A percentile compares a stretch with the other conserved stretches of the same genome.
Evolutionary conservation across 495 filamentous ascomycete species (phyloP).

Genomic region (Letharia lupina): DNA sequence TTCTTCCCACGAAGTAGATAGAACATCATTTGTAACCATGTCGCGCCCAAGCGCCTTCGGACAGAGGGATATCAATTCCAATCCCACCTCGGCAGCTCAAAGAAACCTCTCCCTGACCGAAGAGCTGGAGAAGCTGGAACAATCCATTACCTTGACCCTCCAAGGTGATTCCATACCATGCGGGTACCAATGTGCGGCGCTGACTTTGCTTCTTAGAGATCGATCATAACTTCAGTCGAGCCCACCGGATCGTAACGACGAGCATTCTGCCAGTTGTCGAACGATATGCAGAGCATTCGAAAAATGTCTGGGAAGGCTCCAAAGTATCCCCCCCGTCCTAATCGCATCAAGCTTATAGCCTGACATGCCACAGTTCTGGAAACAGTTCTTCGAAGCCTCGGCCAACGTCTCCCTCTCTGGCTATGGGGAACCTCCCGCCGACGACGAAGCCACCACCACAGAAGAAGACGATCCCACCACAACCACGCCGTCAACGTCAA

Average conservation of each 20-base stretch:
- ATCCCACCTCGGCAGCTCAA: constrained; percentile 33
- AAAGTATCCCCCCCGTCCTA: constrained; percentile 48
- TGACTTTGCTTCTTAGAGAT: constrained; percentile 59
- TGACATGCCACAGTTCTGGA: constrained; percentile 68
- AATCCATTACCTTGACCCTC: constrained; percentile 90
- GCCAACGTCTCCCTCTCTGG: constrained; percentile 96
- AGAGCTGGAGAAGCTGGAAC: constrained; percentile 92
- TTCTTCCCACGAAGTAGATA: background rate
- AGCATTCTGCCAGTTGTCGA: constrained; percentile 93
- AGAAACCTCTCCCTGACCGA: constrained; percentile 78
- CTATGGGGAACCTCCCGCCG: constrained; percentile 65
- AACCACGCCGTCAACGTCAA: constrained; percentile 39
- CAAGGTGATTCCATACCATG: constrained; percentile 53
- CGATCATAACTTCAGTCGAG: constrained; percentile 94
- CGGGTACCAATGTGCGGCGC: constrained; percentile 7
- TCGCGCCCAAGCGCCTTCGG: constrained; percentile 38
- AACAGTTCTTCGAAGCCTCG: constrained; percentile 97
- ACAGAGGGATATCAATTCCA: background rate
- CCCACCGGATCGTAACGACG: constrained; percentile 90
- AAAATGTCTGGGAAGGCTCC: constrained; percentile 91
- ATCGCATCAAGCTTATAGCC: background rate
- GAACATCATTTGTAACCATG: constrained; percentile 28
- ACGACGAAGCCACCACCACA: constrained; percentile 40
- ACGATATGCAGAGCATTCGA: constrained; percentile 89
- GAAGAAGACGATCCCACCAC: constrained; percentile 41